Base-by-base conservation (phyloP, 2,329 filamentous ascomycete species). In the Pseudocercospora crystallina region DNA sequence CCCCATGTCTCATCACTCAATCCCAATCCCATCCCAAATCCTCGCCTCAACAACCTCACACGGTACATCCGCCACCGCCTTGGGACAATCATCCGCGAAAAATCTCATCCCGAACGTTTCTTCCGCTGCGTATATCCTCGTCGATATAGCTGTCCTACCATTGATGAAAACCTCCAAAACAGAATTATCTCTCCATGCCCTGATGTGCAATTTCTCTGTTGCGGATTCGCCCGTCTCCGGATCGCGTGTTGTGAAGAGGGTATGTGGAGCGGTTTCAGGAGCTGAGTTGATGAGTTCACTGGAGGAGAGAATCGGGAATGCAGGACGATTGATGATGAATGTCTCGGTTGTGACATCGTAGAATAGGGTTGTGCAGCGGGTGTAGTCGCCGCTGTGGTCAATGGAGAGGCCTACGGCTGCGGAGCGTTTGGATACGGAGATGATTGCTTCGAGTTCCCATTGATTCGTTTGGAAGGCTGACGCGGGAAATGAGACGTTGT, bases 131-230 rank as follows among this genome's bases (percentile, higher is more conserved):
- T 63, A 62, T 1, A 64, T 34, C 20, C 62, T 53, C 1, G 75
- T 74, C 1, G 69, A 67, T 12, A 77, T 68, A 2, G 68, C 71
- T 11, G 69, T 73, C 9, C 75, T 63, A 8, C 67, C 67, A 50
- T 77, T 77, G 5, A 73, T 69, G 53, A 76, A 77, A 0, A 77
- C 67, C 53, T 78, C 75, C 2, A 77, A 57, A 5, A 75, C 71
- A 15, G 69, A 72, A 15, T 56, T 65, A 47, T 77, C 74, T 41
- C 70, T 71, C 58, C 72, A 73, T 0, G 70, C 66, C 13, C 65
- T 70, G n/a, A 78, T 61, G n/a, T 62, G 62, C 1, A 77, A 63
- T 2, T 60, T 54, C 53, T 76, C 9, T 42, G 55, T 5, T 47
- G 40, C 9, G 34, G 5, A 17, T 30, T 29, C 11, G n/a, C 48